A percentile compares a stretch with the other conserved stretches of the same genome.
Conservation (phyloP, 1,284 basidiomycete species). For the Abortiporus biennis region DNA sequence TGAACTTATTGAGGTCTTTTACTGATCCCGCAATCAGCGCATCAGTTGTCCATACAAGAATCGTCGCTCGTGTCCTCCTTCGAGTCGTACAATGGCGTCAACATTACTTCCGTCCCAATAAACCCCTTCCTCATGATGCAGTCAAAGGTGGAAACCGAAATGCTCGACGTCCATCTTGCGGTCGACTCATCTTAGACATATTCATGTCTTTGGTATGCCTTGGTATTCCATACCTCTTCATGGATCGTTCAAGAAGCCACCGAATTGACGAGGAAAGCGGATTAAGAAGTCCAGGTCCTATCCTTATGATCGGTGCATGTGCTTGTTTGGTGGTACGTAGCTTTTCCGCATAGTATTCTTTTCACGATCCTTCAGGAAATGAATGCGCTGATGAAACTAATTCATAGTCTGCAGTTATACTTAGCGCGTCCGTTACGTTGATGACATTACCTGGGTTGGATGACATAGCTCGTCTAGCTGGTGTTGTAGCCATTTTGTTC, state of each 20-base stretch:
- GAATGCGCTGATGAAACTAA: background rate
- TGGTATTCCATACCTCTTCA: conserved; percentile 69
- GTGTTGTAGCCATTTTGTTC: conserved; percentile 59
- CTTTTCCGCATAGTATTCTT: too few species aligned
- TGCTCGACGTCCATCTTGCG: conserved; percentile 33
- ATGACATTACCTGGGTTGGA: conserved; percentile 68
- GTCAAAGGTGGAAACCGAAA: conserved; percentile 21
- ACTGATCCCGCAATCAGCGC: conserved; percentile 28
- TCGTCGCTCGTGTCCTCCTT: conserved; percentile 61
- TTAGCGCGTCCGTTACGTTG: conserved; percentile 74
- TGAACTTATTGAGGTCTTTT: conserved; percentile 51
- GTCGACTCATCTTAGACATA: conserved; percentile 48
- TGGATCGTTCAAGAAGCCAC: conserved; percentile 40
- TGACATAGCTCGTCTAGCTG: conserved; percentile 51
- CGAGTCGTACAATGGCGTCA: conserved; percentile 72
- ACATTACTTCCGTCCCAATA: conserved; percentile 55
- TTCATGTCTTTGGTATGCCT: conserved; percentile 57
- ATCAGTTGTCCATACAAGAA: conserved; percentile 55
- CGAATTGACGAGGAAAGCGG: conserved; percentile 56
- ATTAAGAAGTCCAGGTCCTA: conserved; percentile 43
- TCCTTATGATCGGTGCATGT: conserved; percentile 57
- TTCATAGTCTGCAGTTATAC: conserved; percentile 62
- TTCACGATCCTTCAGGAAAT: too few species aligned
- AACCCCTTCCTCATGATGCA: conserved; percentile 50
- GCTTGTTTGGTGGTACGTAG: conserved; percentile 47